These are phyloP conservation scores for Lepidium aucheri DNA, from an alignment of 345 rosid species.

Conservation along the genomic window DNA sequence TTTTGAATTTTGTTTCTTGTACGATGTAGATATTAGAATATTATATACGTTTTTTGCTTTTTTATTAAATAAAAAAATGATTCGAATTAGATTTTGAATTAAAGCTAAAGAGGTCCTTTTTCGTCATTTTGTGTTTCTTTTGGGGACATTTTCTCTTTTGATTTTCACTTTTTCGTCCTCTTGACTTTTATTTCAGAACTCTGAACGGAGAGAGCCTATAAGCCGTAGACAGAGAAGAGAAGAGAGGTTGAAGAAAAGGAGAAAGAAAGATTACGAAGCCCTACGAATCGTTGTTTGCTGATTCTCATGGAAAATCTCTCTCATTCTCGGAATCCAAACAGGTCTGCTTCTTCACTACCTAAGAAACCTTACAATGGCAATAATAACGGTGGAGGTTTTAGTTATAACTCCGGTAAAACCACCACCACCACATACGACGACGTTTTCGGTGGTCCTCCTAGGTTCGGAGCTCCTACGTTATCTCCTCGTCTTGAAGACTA, in stretches of 20 bases:
- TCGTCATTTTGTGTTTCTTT: slow-evolving; percentile 23
- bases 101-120: slow-evolving; percentile 21
- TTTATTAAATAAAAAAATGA: neutral
- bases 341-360: slow-evolving; percentile 12
- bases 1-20: neutral
- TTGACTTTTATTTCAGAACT: slow-evolving; percentile 24
- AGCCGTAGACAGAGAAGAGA: slow-evolving; percentile 10
- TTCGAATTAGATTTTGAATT: slow-evolving; percentile 18
- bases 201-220: neutral
- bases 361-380: slow-evolving; percentile 31
- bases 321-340: slow-evolving; percentile 47
- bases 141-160: slow-evolving; percentile 4
- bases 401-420: slow-evolving; percentile 19
- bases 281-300: slow-evolving; percentile 5
- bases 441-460: slow-evolving; percentile 67
- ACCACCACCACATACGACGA: slow-evolving; percentile 53
- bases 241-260: slow-evolving; percentile 6
- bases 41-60: neutral
- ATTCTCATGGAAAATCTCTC: slow-evolving; percentile 58
- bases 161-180: slow-evolving; percentile 14
- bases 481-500: slow-evolving; percentile 88
- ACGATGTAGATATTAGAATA: slow-evolving; percentile 2
- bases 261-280: slow-evolving; percentile 12
- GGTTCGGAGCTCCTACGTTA: slow-evolving; percentile 44
- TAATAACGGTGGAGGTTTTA: neutral